These are phyloP conservation scores for Cyberlindnera xylosilytica DNA, from an alignment of 805 yeast genomes.

Conservation along the genomic window DNA sequence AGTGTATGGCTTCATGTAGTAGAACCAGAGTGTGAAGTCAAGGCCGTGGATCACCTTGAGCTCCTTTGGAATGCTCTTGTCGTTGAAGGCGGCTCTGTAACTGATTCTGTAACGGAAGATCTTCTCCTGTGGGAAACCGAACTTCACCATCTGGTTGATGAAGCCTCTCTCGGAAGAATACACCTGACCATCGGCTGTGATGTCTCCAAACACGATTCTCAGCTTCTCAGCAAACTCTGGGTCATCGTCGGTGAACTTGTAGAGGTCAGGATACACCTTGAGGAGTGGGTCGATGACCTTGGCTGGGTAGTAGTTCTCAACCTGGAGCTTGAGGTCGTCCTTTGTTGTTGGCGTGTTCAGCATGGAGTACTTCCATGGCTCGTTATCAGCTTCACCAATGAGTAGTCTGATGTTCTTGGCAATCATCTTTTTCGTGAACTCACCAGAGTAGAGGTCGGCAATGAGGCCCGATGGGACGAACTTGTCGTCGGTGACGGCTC, in stretches of 20 bases:
- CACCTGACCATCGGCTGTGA: constrained; percentile 38
- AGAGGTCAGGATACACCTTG: constrained; percentile 24
- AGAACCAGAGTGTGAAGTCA: constrained; percentile 37
- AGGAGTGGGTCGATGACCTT: constrained; percentile 26
- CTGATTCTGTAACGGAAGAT: constrained; percentile 32
- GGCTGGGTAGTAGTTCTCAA: constrained; percentile 36
- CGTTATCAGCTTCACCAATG: constrained; percentile 36
- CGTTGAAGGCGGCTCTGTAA: constrained; percentile 29
- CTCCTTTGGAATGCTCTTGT: constrained; percentile 21
- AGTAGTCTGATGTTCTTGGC: constrained; percentile 24
- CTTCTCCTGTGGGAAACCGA: constrained; percentile 28
- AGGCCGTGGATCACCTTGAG: constrained; percentile 36
- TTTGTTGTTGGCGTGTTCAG: constrained; percentile 30
- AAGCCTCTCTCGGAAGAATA: constrained; percentile 37
- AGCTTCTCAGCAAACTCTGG: constrained; percentile 21
- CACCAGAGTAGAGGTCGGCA: constrained; percentile 31
- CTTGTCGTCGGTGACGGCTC: constrained; percentile 39
- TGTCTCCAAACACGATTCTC: constrained; percentile 31
- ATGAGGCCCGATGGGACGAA: constrained; percentile 33
- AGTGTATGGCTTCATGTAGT: constrained; percentile 24
- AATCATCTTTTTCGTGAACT: constrained; percentile 26
- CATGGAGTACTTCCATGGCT: constrained; percentile 30
- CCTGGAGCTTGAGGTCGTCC: constrained; percentile 30
- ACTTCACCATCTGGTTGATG: constrained; percentile 24
- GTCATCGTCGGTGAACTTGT: constrained; percentile 17